Evolutionary conservation across 2,329 filamentous ascomycete species (phyloP), one percentile per base, ranked within the genome.

Genomic region (Microdochium paspali): DNA sequence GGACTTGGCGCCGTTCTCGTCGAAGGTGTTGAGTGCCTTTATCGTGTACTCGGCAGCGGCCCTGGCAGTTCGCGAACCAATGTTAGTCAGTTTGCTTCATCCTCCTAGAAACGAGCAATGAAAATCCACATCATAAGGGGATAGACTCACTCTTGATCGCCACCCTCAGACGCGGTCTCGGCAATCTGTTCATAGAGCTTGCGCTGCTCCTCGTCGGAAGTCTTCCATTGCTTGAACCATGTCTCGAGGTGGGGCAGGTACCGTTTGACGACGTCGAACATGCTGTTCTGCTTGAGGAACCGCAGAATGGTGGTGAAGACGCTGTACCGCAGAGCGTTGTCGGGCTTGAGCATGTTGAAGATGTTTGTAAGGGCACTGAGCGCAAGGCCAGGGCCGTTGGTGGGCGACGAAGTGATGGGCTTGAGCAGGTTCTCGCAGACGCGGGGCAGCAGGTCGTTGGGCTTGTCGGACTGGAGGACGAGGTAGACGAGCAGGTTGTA

Each of bases 401-500:
- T 74, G 47, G 90, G 87, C 45, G 91, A 95, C 52, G 87, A 87
- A 52, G 84, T 81, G 63, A 97, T 82, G 54, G 93, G 91, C 66
- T 88, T 85, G 55, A 82, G 81, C 62, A 98, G 87, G 71, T 94
- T 91, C 61, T 83, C 77, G 80, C 93, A 97, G 61, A 98, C 84
- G 59, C 80, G 79, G 50, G 88, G 86, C 55, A 98, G 83, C 73
- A 93, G 86, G 70, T 86, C 87, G 68, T 89, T 85, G 56, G 86
- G 80, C 58, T 90, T 87, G 59, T 86, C 81, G 50, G 90, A 88
- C 71, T 95, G 88, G 60, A 89, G 78, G 56, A 95, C 82, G 51
- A 98, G 84, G 74, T 96, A 88, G 63, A 97, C 84, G 66, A 98
- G 84, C 58, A 97, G 85, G 73, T 98, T 97, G 73, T 96, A 96